Evolutionary conservation across 169 alveolate genomes (phyloP).

Genomic region (Plasmodium relictum): DNA sequence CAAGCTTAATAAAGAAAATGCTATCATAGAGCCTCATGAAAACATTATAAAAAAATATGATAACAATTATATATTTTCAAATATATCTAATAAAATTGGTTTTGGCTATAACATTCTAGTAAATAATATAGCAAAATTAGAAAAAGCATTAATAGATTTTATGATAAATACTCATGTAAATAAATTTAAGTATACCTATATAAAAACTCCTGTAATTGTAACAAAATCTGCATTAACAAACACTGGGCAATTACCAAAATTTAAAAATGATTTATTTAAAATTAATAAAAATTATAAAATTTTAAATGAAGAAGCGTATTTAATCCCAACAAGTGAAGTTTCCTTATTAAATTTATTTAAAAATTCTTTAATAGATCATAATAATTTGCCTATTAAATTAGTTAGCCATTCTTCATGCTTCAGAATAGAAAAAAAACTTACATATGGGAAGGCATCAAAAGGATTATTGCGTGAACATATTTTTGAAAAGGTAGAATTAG

Average conservation of each 20-base stretch:
- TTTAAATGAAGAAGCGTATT: conserved; percentile 83
- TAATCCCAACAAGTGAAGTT: conserved; percentile 88
- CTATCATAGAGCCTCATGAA: conserved; percentile 52
- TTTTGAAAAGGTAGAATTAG: conserved; percentile 86
- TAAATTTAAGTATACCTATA: conserved; percentile 80
- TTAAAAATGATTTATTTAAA: conserved; percentile 84
- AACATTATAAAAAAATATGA: conserved; percentile 61
- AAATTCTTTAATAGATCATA: conserved; percentile 48
- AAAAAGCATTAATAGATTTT: conserved; percentile 82
- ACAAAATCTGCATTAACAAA: conserved; percentile 70
- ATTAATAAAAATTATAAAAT: conserved; percentile 78
- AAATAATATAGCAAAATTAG: conserved; percentile 77
- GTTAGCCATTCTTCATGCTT: conserved; percentile 84
- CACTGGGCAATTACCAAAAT: conserved; percentile 87
- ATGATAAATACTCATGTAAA: conserved; percentile 82
- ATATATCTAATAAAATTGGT: conserved; percentile 77
- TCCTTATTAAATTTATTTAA: conserved; percentile 81
- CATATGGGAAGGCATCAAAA: conserved; percentile 84
- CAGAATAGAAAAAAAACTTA: conserved; percentile 82
- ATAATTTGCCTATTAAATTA: conserved; percentile 80
- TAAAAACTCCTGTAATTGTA: conserved; percentile 82
- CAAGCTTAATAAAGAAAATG: not conserved
- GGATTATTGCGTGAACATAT: conserved; percentile 86
- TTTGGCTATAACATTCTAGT: conserved; percentile 72
- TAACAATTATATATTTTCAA: conserved; percentile 43